Conservation (phyloP, 2,329 filamentous ascomycete genomes). For the Cladophialophora exuberans region DNA sequence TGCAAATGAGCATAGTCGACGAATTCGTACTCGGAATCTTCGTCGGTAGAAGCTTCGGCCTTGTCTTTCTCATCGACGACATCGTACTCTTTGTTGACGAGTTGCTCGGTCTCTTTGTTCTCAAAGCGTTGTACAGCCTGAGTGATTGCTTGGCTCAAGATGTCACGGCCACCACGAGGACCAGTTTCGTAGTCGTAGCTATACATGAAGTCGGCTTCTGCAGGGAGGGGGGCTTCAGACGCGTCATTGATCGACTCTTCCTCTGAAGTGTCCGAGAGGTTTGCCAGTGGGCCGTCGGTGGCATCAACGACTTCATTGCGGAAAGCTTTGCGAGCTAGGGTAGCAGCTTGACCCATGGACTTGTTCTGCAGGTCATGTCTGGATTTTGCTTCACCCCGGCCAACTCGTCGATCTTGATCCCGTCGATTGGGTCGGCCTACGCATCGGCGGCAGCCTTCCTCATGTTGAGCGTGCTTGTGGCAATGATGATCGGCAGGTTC, state of each 20-base stretch:
- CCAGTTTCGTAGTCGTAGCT: conserved; percentile 57
- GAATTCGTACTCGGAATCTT: conserved; percentile 48
- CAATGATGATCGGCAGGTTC: conserved; percentile 14
- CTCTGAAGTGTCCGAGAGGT: conserved; percentile 35
- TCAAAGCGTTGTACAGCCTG: conserved; percentile 64
- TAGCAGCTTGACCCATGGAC: conserved; percentile 22
- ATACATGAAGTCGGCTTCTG: conserved; percentile 56
- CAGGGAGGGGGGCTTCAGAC: conserved; percentile 50
- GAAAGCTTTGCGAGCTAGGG: conserved; percentile 35
- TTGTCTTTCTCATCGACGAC: conserved; percentile 44
- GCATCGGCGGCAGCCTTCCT: conserved; percentile 30
- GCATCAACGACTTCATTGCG: conserved; percentile 41
- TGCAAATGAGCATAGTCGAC: conserved; percentile 40
- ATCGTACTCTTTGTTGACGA: conserved; percentile 65
- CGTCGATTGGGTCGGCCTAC: conserved; percentile 22
- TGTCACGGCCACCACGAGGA: conserved; percentile 58
- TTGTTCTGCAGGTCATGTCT: conserved; percentile 23
- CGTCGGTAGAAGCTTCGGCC: conserved; percentile 41
- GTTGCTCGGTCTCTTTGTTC: conserved; percentile 62
- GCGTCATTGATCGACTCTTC: conserved; percentile 40
- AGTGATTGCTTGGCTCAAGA: conserved; percentile 59
- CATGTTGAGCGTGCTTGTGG: conserved; percentile 23
- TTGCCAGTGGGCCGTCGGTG: conserved; percentile 33
- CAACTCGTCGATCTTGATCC: conserved; percentile 18
- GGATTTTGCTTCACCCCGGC: conserved; percentile 18